phyloP scores from a whole-genome alignment of 495 filamentous ascomycete genomes.

The Aspergillus nidulans region DNA sequence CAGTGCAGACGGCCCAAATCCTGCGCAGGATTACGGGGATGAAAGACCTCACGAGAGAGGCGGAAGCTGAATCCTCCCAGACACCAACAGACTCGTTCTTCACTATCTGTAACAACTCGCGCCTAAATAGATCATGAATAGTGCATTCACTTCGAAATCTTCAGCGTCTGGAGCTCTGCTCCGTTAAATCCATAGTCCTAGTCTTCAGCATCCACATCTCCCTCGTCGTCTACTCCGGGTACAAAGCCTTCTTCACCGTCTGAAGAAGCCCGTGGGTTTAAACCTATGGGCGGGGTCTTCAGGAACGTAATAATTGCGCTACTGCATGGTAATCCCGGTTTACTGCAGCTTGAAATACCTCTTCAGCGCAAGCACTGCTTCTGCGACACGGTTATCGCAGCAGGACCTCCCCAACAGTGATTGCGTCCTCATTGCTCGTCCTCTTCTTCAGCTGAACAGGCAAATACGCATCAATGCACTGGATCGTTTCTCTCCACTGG shows the following conservation, averaged over 20 bases:
- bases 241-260: slow-evolving; percentile 71
- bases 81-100: neutral
- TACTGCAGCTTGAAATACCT: slow-evolving; percentile 14
- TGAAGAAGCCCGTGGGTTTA: slow-evolving; percentile 60
- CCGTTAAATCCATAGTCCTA: slow-evolving; percentile 58
- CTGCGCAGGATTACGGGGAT: neutral
- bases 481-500: slow-evolving; percentile 38
- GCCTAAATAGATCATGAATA: no score
- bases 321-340: slow-evolving; percentile 44
- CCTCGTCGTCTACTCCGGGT: slow-evolving; percentile 65
- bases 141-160: neutral
- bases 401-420: neutral
- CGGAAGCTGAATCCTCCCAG: neutral
- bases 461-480: slow-evolving; percentile 38
- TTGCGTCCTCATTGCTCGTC: slow-evolving; percentile 26
- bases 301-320: no score
- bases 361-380: neutral
- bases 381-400: neutral
- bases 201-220: slow-evolving; percentile 61
- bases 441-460: slow-evolving; percentile 58
- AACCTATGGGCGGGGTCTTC: slow-evolving; percentile 50
- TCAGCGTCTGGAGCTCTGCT: slow-evolving; percentile 37
- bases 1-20: neutral
- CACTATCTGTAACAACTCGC: neutral
- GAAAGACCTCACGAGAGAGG: neutral